These are phyloP conservation scores for Cytospora chrysosperma DNA, from an alignment of 2,329 filamentous ascomycete genomes.

Conservation along the genomic window DNA sequence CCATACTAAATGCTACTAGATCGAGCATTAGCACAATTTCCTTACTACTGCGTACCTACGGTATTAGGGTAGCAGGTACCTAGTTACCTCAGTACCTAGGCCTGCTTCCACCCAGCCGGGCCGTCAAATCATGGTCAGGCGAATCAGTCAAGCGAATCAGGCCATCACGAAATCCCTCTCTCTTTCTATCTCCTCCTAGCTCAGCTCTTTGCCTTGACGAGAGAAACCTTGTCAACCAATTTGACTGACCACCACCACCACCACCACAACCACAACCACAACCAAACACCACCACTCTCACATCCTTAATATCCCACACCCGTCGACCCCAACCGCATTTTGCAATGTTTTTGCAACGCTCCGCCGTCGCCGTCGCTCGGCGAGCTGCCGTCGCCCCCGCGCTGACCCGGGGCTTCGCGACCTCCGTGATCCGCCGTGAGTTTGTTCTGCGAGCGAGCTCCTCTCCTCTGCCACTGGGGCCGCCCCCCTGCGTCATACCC, in stretches of 20 bases:
- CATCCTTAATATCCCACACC: conserved; percentile 6
- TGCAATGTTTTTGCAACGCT: conserved; percentile 64
- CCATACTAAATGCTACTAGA: too few species aligned
- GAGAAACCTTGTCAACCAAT: conserved; percentile 1
- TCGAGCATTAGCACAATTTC: too few species aligned
- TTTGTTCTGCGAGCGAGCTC: conserved; percentile 15
- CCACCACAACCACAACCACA: conserved; percentile 1
- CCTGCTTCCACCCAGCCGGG: too few species aligned
- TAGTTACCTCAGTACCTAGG: too few species aligned
- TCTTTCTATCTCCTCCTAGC: conserved; percentile 18
- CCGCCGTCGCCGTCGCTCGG: conserved; percentile 60
- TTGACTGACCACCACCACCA: not conserved
- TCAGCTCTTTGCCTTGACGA: conserved; percentile 15
- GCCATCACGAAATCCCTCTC: conserved; percentile 23
- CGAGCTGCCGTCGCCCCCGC: conserved; percentile 55
- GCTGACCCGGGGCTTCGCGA: conserved; percentile 59
- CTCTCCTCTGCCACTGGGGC: conserved; percentile 27
- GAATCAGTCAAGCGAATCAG: conserved; percentile 22
- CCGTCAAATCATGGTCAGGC: conserved; percentile 20
- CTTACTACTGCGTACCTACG: too few species aligned
- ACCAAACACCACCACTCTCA: conserved; percentile 20
- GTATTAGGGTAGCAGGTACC: too few species aligned
- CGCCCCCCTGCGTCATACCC: conserved; percentile 20
- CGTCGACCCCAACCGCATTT: conserved; percentile 30
- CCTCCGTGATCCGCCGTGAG: conserved; percentile 62